These are phyloP conservation scores for Gynandropsis gynandra DNA, from an alignment of 345 rosid genomes.

Conservation along the genomic window DNA sequence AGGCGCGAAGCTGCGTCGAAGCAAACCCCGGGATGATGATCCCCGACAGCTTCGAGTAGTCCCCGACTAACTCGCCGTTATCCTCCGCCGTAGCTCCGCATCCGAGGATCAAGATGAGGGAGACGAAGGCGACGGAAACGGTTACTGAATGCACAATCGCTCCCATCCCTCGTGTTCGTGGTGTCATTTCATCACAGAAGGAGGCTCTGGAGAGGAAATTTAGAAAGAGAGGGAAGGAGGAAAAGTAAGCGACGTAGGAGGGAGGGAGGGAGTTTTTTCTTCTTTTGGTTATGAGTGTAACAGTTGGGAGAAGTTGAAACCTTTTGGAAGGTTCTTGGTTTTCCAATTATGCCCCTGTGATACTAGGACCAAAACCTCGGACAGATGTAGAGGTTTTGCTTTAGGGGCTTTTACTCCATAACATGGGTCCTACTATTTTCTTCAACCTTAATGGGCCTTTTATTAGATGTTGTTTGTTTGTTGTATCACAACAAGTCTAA, in stretches of 20 bases:
- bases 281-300: constrained; percentile 1
- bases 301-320: constrained; percentile 15
- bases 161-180: constrained; percentile 24
- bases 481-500: neutral
- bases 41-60: constrained; percentile 78
- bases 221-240: constrained; percentile 11
- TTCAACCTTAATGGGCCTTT: constrained; percentile 18
- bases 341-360: constrained; percentile 21
- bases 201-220: neutral
- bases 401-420: neutral
- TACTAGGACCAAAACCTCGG: neutral
- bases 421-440: constrained; percentile 9
- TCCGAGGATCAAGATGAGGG: constrained; percentile 4
- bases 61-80: constrained; percentile 43
- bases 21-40: constrained; percentile 97
- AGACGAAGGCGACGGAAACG: constrained; percentile 12
- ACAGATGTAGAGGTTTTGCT: neutral
- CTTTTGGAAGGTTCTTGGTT: constrained; percentile 22
- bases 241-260: constrained; percentile 17
- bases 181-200: constrained; percentile 26
- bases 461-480: no score
- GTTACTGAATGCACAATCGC: constrained; percentile 17
- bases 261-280: constrained; percentile 14
- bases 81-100: constrained; percentile 18
- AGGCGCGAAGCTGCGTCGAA: constrained; percentile 93